phyloP scores from a whole-genome alignment of 352 stramenopile genomes.

The Phytophthora niederhauseri region DNA sequence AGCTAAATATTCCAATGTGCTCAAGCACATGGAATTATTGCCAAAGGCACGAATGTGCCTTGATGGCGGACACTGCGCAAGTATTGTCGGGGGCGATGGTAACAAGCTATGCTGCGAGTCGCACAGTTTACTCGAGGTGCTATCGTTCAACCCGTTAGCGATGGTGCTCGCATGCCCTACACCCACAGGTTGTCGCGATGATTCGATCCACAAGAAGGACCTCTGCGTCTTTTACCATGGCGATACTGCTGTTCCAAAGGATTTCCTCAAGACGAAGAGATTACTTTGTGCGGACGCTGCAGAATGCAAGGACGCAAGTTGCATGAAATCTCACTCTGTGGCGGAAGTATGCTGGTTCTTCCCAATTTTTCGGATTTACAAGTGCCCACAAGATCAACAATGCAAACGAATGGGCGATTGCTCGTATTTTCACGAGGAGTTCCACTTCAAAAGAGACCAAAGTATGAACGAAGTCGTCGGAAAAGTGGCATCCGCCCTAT shows the following conservation, averaged over 20 bases:
- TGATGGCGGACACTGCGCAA: neutral
- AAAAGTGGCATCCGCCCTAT: neutral
- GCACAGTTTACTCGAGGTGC: neutral
- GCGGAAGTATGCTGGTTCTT: constrained; percentile 1
- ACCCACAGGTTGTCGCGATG: neutral
- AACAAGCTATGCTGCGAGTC: neutral
- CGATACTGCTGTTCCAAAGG: neutral
- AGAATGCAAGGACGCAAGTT: neutral
- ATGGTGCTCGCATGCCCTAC: neutral
- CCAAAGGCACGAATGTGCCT: neutral
- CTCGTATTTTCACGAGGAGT: neutral
- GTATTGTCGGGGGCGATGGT: neutral
- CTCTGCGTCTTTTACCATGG: neutral
- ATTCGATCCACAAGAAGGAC: neutral
- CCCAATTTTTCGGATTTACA: neutral
- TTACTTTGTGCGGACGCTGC: neutral
- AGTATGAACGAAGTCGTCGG: neutral
- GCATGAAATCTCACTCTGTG: neutral
- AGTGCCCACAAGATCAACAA: neutral
- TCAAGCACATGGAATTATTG: neutral
- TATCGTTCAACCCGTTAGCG: neutral
- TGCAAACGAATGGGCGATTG: constrained; percentile 1
- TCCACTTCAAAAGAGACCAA: neutral
- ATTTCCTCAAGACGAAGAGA: constrained; percentile 3
- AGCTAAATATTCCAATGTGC: neutral